A percentile compares a stretch with the other conserved stretches of the same genome.
Conservation (phyloP, 140 eudicot genomes). For the Cichorium intybus region DNA sequence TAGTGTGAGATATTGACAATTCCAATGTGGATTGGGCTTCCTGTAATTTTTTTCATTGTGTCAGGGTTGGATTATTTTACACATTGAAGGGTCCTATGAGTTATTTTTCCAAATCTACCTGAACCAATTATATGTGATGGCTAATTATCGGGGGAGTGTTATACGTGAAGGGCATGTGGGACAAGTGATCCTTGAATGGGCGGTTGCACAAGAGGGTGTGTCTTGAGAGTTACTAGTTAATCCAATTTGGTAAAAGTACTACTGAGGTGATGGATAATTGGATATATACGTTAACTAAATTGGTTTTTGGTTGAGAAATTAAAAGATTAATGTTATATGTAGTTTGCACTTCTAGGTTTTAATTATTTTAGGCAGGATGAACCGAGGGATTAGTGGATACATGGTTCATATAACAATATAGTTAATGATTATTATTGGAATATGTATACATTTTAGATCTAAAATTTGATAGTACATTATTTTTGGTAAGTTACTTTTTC, state of each 20-base stretch:
- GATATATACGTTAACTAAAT: background rate
- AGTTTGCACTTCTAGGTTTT: background rate
- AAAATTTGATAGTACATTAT: background rate
- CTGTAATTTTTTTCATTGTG: too few relatives aligned
- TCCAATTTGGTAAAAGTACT: background rate
- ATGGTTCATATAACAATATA: background rate
- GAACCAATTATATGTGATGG: background rate
- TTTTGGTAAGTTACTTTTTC: constrained; percentile 7
- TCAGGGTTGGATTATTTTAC: too few relatives aligned
- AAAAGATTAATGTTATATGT: background rate
- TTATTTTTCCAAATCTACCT: too few relatives aligned
- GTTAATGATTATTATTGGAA: background rate
- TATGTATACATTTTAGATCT: background rate
- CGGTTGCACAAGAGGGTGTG: background rate
- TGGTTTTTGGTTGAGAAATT: background rate
- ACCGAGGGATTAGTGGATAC: background rate
- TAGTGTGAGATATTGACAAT: too few relatives aligned
- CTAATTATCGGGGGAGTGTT: background rate
- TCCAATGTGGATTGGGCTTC: too few relatives aligned
- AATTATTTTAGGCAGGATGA: background rate
- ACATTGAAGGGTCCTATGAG: too few relatives aligned
- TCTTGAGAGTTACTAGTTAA: background rate
- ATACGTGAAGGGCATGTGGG: background rate
- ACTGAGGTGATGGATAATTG: background rate
- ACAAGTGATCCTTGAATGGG: background rate